Evolutionary conservation across 1,284 basidiomycete species (phyloP).

Genomic region (Megacollybia platyphylla): DNA sequence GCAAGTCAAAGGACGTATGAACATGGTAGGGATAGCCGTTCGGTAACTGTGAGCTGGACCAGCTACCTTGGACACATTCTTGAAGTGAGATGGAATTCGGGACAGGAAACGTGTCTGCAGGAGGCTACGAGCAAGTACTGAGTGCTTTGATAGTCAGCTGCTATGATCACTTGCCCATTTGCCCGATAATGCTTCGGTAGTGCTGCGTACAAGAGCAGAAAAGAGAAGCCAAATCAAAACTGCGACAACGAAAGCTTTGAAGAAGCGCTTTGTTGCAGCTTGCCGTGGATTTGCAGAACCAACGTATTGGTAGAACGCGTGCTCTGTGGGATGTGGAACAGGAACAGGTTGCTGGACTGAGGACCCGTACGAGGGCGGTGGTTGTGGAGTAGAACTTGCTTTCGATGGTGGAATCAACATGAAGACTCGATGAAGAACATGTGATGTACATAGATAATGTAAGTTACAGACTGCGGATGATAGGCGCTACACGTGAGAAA

Average conservation of each 20-base stretch:
- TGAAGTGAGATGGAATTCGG: not conserved
- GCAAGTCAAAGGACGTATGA: slow-evolving; percentile 17
- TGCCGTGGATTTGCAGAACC: not conserved
- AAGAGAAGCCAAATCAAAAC: slow-evolving; percentile 5
- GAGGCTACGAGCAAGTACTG: not conserved
- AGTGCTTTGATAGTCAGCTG: not conserved
- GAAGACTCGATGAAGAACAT: not conserved
- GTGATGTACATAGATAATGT: not conserved
- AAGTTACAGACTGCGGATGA: not conserved
- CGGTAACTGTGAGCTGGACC: not conserved
- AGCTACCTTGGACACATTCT: not conserved
- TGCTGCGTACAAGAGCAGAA: slow-evolving; percentile 1
- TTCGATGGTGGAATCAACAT: not conserved
- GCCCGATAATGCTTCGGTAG: not conserved
- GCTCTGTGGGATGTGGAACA: not conserved
- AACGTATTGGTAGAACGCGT: not conserved
- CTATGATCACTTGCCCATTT: slow-evolving; percentile 1
- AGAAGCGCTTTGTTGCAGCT: slow-evolving; percentile 4
- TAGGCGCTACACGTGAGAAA: not conserved
- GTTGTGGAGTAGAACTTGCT: not conserved
- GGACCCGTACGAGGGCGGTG: not conserved
- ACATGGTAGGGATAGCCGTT: slow-evolving; percentile 7
- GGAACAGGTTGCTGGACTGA: not conserved
- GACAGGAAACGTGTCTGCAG: not conserved
- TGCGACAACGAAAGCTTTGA: slow-evolving; percentile 6